Percentiles rank a stretch among this genome's conserved stretches.
Evolutionary conservation across 2,329 filamentous ascomycete genomes (phyloP).

Genomic region (Diaporthe sp.): DNA sequence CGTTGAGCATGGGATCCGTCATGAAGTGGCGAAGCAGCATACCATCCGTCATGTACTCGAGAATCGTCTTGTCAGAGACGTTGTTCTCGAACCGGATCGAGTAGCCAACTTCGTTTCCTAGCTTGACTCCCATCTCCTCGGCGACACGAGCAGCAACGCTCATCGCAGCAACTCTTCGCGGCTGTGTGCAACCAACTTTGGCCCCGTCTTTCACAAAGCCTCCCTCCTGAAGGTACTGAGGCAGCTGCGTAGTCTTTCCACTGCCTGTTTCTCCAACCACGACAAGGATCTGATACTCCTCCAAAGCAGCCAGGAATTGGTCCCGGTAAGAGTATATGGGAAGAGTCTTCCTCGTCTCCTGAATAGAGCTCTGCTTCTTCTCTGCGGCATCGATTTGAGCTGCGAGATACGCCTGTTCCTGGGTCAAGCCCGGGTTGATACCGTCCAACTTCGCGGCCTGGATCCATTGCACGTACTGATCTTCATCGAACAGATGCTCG

Average conservation of each 20-base stretch:
- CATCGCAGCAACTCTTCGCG: slow-evolving; percentile 96
- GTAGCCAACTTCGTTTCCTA: slow-evolving; percentile 95
- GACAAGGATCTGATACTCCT: slow-evolving; percentile 87
- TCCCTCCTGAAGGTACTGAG: slow-evolving; percentile 92
- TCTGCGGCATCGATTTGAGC: slow-evolving; percentile 90
- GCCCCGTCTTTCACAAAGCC: slow-evolving; percentile 87
- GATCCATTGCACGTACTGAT: slow-evolving; percentile 84
- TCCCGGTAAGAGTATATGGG: slow-evolving; percentile 92
- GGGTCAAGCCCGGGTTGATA: slow-evolving; percentile 77
- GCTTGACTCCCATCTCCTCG: slow-evolving; percentile 90
- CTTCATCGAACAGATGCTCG: slow-evolving; percentile 92
- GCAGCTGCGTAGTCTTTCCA: slow-evolving; percentile 95
- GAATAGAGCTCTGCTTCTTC: slow-evolving; percentile 87
- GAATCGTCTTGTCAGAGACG: slow-evolving; percentile 88
- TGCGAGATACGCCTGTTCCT: slow-evolving; percentile 83
- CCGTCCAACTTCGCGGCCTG: slow-evolving; percentile 71
- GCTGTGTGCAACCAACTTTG: slow-evolving; percentile 94
- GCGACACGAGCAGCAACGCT: slow-evolving; percentile 96
- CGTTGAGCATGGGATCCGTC: slow-evolving; percentile 85
- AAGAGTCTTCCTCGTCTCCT: slow-evolving; percentile 90
- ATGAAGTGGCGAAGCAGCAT: slow-evolving; percentile 93
- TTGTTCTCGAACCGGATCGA: slow-evolving; percentile 95
- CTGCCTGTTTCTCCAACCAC: slow-evolving; percentile 95
- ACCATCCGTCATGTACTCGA: slow-evolving; percentile 98
- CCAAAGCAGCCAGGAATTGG: slow-evolving; percentile 87